Evolutionary conservation across 306 rosid species (phyloP).

Genomic region (Herpetospermum pedunculosum): DNA sequence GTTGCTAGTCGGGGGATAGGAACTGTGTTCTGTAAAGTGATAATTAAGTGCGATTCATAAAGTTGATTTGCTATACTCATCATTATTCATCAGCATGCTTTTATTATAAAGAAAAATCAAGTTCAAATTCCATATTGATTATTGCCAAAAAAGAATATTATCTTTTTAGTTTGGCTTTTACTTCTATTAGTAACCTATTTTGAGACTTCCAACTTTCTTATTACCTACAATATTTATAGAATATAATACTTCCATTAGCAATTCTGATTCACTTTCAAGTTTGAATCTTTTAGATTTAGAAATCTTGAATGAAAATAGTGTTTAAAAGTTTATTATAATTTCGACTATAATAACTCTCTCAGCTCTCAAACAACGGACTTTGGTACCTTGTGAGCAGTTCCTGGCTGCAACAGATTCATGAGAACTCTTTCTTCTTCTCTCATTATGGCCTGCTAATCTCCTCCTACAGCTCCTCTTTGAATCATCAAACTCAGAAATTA

Average conservation of each 20-base stretch:
- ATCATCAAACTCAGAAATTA: slow-evolving; percentile 76
- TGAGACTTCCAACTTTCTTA: neutral
- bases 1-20: neutral
- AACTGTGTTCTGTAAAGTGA: neutral
- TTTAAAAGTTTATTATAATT: no score
- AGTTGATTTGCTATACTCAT: neutral
- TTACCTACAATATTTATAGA: no score
- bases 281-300: no score
- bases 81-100: neutral
- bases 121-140: neutral
- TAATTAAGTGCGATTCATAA: neutral
- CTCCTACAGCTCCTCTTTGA: slow-evolving; percentile 90
- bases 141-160: no score
- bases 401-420: slow-evolving; percentile 46
- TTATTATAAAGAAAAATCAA: neutral
- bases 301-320: no score
- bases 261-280: no score
- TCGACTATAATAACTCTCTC: no score
- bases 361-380: no score
- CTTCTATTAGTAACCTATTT: neutral
- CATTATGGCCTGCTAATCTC: slow-evolving; percentile 94
- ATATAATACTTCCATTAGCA: no score
- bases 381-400: slow-evolving; percentile 39
- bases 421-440: slow-evolving; percentile 84
- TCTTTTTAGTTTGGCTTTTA: neutral